Percentiles rank a stretch among this genome's conserved stretches.
These are phyloP conservation scores for Neurospora sp. DNA, from an alignment of 495 filamentous ascomycete genomes.

Conservation along the genomic window DNA sequence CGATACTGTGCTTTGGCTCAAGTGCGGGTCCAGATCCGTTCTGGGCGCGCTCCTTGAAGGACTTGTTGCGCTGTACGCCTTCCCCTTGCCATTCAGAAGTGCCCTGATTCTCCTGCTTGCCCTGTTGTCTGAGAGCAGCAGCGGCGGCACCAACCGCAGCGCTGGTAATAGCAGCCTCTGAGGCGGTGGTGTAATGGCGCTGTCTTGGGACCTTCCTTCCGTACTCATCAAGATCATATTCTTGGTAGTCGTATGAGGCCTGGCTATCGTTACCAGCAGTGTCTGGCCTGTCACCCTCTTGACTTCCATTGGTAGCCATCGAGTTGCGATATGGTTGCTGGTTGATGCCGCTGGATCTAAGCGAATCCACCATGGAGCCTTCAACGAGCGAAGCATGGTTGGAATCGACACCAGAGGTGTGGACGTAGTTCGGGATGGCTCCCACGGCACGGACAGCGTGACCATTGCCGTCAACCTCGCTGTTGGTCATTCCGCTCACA, in stretches of 20 bases:
- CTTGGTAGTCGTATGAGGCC: slow-evolving; percentile 19
- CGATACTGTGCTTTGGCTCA: slow-evolving; percentile 70
- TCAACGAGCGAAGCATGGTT: slow-evolving; percentile 80
- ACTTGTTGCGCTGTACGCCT: slow-evolving; percentile 37
- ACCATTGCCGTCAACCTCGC: slow-evolving; percentile 52
- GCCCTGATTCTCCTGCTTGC: slow-evolving; percentile 19
- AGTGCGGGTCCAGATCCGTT: slow-evolving; percentile 39
- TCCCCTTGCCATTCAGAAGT: slow-evolving; percentile 16
- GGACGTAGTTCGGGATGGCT: slow-evolving; percentile 65
- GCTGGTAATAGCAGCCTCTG: slow-evolving; percentile 41
- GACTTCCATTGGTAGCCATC: slow-evolving; percentile 27
- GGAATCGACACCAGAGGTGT: slow-evolving; percentile 69
- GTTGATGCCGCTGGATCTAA: slow-evolving; percentile 30
- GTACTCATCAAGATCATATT: slow-evolving; percentile 45
- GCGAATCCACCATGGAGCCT: slow-evolving; percentile 67
- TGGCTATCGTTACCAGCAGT: slow-evolving; percentile 21
- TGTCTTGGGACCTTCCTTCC: slow-evolving; percentile 39
- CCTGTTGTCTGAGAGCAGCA: slow-evolving; percentile 30
- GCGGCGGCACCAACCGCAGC: slow-evolving; percentile 41
- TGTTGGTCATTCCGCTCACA: slow-evolving; percentile 59
- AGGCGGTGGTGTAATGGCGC: slow-evolving; percentile 35
- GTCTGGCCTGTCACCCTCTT: slow-evolving; percentile 18
- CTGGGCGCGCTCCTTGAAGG: slow-evolving; percentile 46
- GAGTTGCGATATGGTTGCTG: slow-evolving; percentile 22
- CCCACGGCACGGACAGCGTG: slow-evolving; percentile 58